phyloP scores from a whole-genome alignment of 139 green algal species.

The Penium margaritaceum region DNA sequence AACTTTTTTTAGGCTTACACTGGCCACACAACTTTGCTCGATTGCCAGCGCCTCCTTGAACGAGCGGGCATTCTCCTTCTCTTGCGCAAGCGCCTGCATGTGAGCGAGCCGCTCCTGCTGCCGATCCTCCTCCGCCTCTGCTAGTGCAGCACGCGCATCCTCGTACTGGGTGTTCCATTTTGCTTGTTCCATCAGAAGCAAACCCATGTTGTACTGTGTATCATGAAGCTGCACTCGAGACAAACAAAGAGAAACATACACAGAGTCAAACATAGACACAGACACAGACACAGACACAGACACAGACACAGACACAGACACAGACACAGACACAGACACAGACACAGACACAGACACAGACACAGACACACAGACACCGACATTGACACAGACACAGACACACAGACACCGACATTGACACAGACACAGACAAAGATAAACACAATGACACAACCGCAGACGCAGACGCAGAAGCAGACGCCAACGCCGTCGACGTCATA shows the following conservation, averaged over 20 bases:
- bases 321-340: not conserved
- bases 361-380: not conserved
- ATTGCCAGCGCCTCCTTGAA: slow-evolving; percentile 19
- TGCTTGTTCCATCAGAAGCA: slow-evolving; percentile 21
- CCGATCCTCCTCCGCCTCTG: slow-evolving; percentile 12
- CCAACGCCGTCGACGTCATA: too few species aligned
- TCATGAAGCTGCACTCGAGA: slow-evolving; percentile 3
- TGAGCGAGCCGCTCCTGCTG: slow-evolving; percentile 14
- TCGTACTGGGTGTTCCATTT: slow-evolving; percentile 22
- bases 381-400: not conserved
- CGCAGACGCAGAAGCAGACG: too few species aligned
- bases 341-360: not conserved
- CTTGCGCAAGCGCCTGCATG: not conserved
- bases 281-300: not conserved
- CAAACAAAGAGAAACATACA: not conserved
- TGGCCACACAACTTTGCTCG: slow-evolving; percentile 20
- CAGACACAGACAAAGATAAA: too few species aligned
- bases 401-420: not conserved
- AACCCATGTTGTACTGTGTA: slow-evolving; percentile 29
- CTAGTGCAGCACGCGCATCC: slow-evolving; percentile 1
- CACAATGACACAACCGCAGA: too few species aligned
- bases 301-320: not conserved
- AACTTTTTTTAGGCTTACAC: slow-evolving; percentile 1
- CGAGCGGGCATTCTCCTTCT: not conserved
- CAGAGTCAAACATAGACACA: not conserved